These are phyloP conservation scores for Grosmannia huntii DNA, from an alignment of 2,329 filamentous ascomycete species.

Conservation along the genomic window DNA sequence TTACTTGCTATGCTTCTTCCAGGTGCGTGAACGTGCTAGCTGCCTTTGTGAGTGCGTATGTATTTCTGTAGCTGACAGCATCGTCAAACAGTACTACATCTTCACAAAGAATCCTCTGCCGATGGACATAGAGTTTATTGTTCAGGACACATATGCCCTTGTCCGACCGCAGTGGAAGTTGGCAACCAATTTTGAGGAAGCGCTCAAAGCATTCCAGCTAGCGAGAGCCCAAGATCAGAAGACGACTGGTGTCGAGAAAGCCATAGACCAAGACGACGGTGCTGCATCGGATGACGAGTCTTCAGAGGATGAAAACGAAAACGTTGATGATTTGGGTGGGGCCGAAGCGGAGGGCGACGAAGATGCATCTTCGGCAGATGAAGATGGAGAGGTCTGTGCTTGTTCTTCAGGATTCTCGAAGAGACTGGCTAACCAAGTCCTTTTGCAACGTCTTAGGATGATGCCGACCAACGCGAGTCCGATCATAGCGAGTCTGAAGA, in stretches of 20 bases:
- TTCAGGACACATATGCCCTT: conserved; percentile 80
- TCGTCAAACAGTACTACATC: conserved; percentile 61
- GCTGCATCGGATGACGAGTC: conserved; percentile 46
- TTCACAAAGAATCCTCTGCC: conserved; percentile 79
- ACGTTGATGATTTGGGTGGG: conserved; percentile 50
- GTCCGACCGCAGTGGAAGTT: conserved; percentile 90
- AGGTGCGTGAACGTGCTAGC: conserved; percentile 36
- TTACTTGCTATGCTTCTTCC: conserved; percentile 92
- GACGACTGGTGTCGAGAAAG: conserved; percentile 56
- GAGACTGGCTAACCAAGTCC: not conserved
- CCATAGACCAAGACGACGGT: conserved; percentile 35
- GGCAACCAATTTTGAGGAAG: conserved; percentile 68
- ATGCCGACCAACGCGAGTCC: conserved; percentile 36
- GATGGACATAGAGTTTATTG: conserved; percentile 94
- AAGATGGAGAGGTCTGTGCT: conserved; percentile 41
- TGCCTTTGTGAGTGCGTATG: not conserved
- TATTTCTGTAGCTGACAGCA: not conserved
- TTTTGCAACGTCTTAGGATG: conserved; percentile 18
- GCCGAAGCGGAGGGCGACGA: conserved; percentile 49
- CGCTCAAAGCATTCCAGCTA: conserved; percentile 68
- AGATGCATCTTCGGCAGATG: conserved; percentile 44
- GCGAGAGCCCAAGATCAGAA: conserved; percentile 88
- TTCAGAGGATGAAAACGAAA: conserved; percentile 65
- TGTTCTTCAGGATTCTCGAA: not conserved
- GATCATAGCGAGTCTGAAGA: conserved; percentile 60